phyloP scores from a whole-genome alignment of 2,329 filamentous ascomycete genomes.

The Byssoonygena ceratinophila region DNA sequence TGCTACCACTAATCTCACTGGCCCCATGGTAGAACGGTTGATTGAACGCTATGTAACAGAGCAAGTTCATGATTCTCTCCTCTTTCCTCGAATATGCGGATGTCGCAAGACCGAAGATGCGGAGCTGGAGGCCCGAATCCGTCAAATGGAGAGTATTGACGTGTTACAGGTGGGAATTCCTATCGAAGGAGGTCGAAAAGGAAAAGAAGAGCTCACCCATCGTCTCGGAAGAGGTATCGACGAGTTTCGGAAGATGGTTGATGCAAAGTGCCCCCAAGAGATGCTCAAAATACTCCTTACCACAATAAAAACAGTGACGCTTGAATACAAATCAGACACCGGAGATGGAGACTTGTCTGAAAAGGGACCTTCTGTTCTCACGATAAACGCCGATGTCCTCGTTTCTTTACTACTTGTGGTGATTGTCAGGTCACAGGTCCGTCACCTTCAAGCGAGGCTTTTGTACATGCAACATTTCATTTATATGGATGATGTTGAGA shows the following conservation, averaged over 20 bases:
- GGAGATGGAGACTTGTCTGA: constrained; percentile 31
- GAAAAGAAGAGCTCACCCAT: constrained; percentile 69
- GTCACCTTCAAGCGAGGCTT: constrained; percentile 75
- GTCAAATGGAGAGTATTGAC: constrained; percentile 87
- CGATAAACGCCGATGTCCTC: constrained; percentile 77
- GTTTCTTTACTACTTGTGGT: constrained; percentile 86
- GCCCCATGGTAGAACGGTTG: constrained; percentile 79
- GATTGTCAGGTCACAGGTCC: constrained; percentile 79
- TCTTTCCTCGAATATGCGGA: constrained; percentile 72
- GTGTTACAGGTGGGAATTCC: constrained; percentile 87
- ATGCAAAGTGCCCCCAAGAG: constrained; percentile 69
- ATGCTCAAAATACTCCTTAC: constrained; percentile 74
- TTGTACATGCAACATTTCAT: constrained; percentile 97
- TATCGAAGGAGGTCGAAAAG: constrained; percentile 65
- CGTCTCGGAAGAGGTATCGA: constrained; percentile 70
- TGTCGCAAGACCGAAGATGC: constrained; percentile 72
- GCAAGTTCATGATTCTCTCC: constrained; percentile 70
- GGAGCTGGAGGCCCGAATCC: constrained; percentile 78
- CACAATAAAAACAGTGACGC: constrained; percentile 74
- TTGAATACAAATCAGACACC: constrained; percentile 38
- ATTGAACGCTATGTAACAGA: constrained; percentile 93
- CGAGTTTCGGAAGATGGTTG: constrained; percentile 75
- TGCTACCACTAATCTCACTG: constrained; percentile 85
- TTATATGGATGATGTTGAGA: constrained; percentile 95
- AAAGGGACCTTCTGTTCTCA: constrained; percentile 49